Evolutionary conservation across 2,329 filamentous ascomycete species (phyloP).

Genomic region (Triangularia setosa): DNA sequence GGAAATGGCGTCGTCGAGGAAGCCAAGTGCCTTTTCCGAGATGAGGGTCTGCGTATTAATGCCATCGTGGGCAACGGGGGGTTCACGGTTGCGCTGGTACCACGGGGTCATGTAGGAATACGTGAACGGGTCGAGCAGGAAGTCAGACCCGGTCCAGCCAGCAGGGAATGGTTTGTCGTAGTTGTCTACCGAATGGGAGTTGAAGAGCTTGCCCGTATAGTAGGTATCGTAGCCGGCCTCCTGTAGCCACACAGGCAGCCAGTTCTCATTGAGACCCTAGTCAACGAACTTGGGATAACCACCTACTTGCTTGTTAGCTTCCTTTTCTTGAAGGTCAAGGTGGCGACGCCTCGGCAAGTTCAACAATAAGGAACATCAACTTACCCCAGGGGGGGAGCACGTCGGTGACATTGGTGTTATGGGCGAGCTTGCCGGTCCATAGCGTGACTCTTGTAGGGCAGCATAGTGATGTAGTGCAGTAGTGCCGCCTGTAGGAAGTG

Average conservation of each 20-base stretch:
- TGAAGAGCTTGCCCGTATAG: conserved; percentile 55
- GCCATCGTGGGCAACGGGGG: conserved; percentile 34
- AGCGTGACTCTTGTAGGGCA: conserved; percentile 59
- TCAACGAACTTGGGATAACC: conserved; percentile 49
- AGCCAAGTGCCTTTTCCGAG: conserved; percentile 23
- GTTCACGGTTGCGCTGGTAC: conserved; percentile 56
- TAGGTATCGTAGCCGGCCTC: conserved; percentile 49
- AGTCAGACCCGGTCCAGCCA: conserved; percentile 54
- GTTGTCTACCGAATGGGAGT: conserved; percentile 45
- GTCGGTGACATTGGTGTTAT: conserved; percentile 60
- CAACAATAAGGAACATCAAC: conserved; percentile 23
- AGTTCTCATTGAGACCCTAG: conserved; percentile 47
- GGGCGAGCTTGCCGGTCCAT: conserved; percentile 58
- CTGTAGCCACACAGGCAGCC: conserved; percentile 50
- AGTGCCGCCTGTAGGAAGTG: conserved; percentile 54
- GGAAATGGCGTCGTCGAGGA: conserved; percentile 22
- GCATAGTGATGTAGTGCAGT: conserved; percentile 58
- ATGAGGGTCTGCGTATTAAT: conserved; percentile 26
- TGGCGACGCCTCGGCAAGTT: conserved; percentile 4
- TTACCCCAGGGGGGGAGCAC: conserved; percentile 27
- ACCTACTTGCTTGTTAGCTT: conserved; percentile 24
- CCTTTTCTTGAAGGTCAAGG: neutral
- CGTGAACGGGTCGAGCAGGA: conserved; percentile 62
- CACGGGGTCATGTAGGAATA: conserved; percentile 65
- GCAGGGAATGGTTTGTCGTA: conserved; percentile 48